Evolutionary conservation across 495 filamentous ascomycete species (phyloP).

Genomic region (Annulohypoxylon stygium): DNA sequence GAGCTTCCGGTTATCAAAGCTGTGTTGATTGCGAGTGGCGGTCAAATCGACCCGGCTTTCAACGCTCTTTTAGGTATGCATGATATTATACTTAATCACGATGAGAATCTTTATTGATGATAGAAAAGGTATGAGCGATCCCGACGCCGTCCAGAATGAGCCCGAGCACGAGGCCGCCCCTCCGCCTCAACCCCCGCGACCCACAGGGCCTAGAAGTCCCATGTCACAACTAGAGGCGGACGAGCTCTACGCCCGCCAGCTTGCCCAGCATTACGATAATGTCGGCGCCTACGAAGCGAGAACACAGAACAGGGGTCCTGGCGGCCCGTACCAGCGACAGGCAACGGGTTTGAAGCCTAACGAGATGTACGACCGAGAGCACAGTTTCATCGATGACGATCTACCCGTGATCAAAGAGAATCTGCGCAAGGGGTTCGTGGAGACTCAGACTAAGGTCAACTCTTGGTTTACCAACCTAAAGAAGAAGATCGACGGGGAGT

Average conservation of each 20-base stretch:
- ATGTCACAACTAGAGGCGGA: constrained; percentile 88
- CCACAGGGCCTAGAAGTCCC: constrained; percentile 68
- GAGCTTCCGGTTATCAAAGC: constrained; percentile 88
- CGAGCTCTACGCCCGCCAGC: constrained; percentile 92
- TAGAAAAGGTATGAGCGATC: constrained; percentile 87
- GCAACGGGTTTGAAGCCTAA: constrained; percentile 62
- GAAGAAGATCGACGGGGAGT: constrained; percentile 91
- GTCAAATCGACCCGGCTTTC: constrained; percentile 92
- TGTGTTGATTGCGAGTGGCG: constrained; percentile 86
- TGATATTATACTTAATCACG: background rate
- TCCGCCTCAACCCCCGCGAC: constrained; percentile 79
- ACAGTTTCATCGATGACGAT: constrained; percentile 96
- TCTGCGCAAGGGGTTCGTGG: constrained; percentile 91
- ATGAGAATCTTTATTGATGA: constrained; percentile 36
- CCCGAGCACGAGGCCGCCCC: constrained; percentile 55
- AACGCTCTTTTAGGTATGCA: constrained; percentile 87
- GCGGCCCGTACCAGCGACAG: constrained; percentile 54
- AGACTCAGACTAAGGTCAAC: constrained; percentile 94
- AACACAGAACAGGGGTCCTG: constrained; percentile 60
- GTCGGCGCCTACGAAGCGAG: constrained; percentile 65
- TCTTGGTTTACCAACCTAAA: constrained; percentile 89
- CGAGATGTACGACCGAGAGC: constrained; percentile 69
- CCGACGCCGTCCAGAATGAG: constrained; percentile 78
- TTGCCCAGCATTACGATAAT: constrained; percentile 88
- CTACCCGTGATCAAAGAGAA: constrained; percentile 94